phyloP scores from a whole-genome alignment of 2,329 filamentous ascomycete species.

The Aspergillus latus region DNA sequence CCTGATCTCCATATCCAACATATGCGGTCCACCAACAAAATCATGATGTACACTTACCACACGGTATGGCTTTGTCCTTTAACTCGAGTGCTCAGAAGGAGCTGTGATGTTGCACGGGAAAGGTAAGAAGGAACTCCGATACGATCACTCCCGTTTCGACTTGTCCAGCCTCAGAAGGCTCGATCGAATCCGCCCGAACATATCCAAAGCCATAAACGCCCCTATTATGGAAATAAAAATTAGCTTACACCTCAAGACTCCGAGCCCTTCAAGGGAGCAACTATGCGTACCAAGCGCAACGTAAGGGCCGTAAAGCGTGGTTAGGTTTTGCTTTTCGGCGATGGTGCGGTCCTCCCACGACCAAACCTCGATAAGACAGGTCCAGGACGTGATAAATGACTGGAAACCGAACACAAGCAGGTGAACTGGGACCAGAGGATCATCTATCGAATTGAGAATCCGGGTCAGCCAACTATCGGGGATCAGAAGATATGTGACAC shows the following conservation, averaged over 20 bases:
- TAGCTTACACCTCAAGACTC: neutral
- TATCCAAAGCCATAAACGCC: constrained; percentile 41
- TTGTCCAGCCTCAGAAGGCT: constrained; percentile 25
- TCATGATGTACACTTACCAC: neutral
- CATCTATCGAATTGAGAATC: constrained; percentile 40
- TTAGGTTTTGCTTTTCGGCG: constrained; percentile 51
- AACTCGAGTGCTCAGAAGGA: neutral
- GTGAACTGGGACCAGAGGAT: constrained; percentile 59
- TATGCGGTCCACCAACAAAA: too few species aligned
- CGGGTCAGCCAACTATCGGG: neutral
- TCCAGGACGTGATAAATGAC: constrained; percentile 61
- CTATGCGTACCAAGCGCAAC: constrained; percentile 53
- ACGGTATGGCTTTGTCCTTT: neutral
- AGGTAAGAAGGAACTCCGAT: neutral
- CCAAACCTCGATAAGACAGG: constrained; percentile 62
- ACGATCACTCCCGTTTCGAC: constrained; percentile 29
- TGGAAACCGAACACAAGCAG: constrained; percentile 61
- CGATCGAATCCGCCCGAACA: constrained; percentile 34
- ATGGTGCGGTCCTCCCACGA: constrained; percentile 53
- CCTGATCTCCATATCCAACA: too few species aligned
- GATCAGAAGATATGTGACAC: neutral
- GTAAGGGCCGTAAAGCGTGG: constrained; percentile 59
- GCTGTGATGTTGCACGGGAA: neutral
- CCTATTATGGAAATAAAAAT: constrained; percentile 26
- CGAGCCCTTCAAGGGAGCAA: neutral